Base-by-base conservation (phyloP, 805 yeast genomes). In the Yamadazyma akitaensis region DNA sequence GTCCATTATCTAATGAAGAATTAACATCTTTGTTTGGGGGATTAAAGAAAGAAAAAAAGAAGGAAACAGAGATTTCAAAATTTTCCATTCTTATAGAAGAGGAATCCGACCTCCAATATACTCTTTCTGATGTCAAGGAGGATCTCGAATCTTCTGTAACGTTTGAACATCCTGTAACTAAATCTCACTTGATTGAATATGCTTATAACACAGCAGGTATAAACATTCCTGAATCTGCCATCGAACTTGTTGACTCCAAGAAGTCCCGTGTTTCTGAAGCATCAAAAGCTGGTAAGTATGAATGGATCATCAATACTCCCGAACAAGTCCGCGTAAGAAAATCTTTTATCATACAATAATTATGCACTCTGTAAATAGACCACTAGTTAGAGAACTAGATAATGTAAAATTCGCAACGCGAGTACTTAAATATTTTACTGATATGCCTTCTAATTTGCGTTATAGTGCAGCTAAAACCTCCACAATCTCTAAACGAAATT, bases 381-480 rank as follows among this genome's bases (percentile, higher is more conserved):
- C n/a, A 12, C 24, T 11, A 26, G 25, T 9, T 38, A 18, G 16
- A 24, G 9, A 40, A 30, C 33, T 44, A 43, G 32, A 37, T 18
- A 44, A 35, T 45, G 39, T 30, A 35, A 41, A 38, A 21, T 42
- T 47, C 48, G 44, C 50, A 30, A 37, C 14, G 28, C 25, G 12
- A 40, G 30, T 37, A 18, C n/a, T 37, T 19, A 19, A 13, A 18
- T 36, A 5, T 5, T 28, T 28, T 28, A 28, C 12, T 9, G 30
- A 24, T 1, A 57, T 58, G 59, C 51, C 56, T 13, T 42, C 56
- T 11, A 60, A 60, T 43, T 54, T 70, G 5, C 53, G 65, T 31
- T 70, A 59, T 41, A 67, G 68, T 45, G 76, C 76, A 2, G 73
- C 77, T 5, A 65, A 58, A 47, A 64, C 75, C 41, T 70, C 75